Evolutionary conservation across 2,329 filamentous ascomycete genomes (phyloP).

Genomic region (Stemphylium vesicarium): DNA sequence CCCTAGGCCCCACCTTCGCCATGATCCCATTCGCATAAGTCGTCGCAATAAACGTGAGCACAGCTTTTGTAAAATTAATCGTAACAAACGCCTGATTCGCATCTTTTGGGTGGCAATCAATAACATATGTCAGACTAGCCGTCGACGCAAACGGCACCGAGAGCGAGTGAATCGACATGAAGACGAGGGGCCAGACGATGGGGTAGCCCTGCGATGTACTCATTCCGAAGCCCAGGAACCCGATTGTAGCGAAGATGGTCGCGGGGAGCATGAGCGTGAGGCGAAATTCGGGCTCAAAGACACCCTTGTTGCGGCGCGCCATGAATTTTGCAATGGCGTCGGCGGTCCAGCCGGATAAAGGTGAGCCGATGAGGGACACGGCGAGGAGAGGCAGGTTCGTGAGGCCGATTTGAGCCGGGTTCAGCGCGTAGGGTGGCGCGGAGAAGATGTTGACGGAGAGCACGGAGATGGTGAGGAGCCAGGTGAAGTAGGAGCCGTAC

Average conservation of each 20-base stretch:
- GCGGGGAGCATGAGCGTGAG: constrained; percentile 44
- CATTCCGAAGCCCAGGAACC: constrained; percentile 52
- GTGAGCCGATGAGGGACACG: constrained; percentile 77
- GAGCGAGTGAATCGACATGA: constrained; percentile 47
- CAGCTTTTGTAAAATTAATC: constrained; percentile 51
- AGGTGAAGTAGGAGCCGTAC: constrained; percentile 46
- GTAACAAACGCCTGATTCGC: constrained; percentile 53
- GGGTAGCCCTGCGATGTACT: constrained; percentile 39
- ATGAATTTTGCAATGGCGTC: constrained; percentile 75
- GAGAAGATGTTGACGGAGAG: constrained; percentile 88
- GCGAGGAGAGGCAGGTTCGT: constrained; percentile 77
- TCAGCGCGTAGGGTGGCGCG: constrained; percentile 79
- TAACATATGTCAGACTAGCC: constrained; percentile 50
- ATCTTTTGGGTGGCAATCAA: constrained; percentile 50
- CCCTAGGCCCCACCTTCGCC: constrained; percentile 60
- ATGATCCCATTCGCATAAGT: constrained; percentile 80
- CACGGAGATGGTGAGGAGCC: constrained; percentile 89
- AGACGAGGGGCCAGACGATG: constrained; percentile 40
- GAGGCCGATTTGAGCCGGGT: constrained; percentile 82
- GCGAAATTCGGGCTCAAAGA: constrained; percentile 92
- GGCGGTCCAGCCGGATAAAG: constrained; percentile 73
- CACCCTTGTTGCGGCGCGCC: constrained; percentile 76
- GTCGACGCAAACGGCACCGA: constrained; percentile 49
- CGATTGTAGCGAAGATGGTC: constrained; percentile 43
- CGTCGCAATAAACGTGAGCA: constrained; percentile 67